Base-by-base conservation (phyloP, 2,329 filamentous ascomycete genomes). In the Blastomyces emzantsi region DNA sequence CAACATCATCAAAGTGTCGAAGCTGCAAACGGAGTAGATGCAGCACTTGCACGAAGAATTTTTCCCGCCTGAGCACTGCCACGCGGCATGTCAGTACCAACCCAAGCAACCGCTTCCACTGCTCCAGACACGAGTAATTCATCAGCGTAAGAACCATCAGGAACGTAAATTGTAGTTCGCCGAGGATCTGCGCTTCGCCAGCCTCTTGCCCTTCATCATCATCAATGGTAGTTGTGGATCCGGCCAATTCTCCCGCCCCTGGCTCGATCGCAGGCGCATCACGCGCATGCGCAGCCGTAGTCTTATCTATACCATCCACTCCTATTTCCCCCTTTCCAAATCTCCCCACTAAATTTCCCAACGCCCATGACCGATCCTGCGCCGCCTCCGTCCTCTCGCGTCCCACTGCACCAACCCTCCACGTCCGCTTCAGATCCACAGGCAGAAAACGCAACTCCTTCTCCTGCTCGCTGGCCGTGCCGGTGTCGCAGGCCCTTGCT, bases 61-160 rank as follows among this genome's bases (percentile, higher is more conserved):
- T 70, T 39, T 81, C 74, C 2, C 79, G 74, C 28, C 80, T 76
- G 11, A 68, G 64, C 19, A 86, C 77, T 2, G 84, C 84, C 51
- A 70, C 71, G 22, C 76, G 78, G 68, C 82, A 86, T 0, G 84
- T 87, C 60, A 87, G 75, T 8, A 86, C 74, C 30, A 88, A 73
- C 1, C 75, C 74, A 11, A 87, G 73, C 13, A 87, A 67, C 47
- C 85, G 75, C 69, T 85, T 86, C 85, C 85, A 88, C 70, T 87
- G 85, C 70, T 87, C 84, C 3, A 87, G 74, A 69, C 85, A 87
- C 1, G 84, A 86, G 70, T 83, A 86, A 70, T 87, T 88, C 76
- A 85, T 85, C 66, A 87, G 75, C 5, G 84, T 86, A 64, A 87
- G 69, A 1, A 85, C 78, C 82, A 85, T 86, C 11, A 87, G 72